Evolutionary conservation across 345 rosid species (phyloP), one percentile per base, ranked within the genome.

Genomic region (Geranium brycei): DNA sequence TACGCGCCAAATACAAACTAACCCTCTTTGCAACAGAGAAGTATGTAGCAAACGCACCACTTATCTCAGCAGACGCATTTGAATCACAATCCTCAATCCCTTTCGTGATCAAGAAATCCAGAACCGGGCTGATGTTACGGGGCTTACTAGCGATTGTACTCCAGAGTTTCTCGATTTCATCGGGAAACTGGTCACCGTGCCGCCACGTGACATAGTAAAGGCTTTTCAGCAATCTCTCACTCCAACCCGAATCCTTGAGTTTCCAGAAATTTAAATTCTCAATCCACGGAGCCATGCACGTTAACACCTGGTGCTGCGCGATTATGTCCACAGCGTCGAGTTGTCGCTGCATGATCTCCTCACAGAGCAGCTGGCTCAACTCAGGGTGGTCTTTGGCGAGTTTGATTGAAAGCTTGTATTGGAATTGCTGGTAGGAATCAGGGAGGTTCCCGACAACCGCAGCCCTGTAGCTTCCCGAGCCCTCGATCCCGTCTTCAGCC

Each of bases 251-350:
- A 71, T 93, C 99, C 84, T 88, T 93, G 67, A 90, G 95, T 81
- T 88, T 93, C 97, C 97, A 93, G 78, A 93, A 88, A 74, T 93
- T 87, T 62, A 93, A 95, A 64, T 93, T 93, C 78, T 93, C 99
- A 77, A 93, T 93, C 97, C 99, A 93, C 23, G 99, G 99, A 77
- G 99, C 99, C 99, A 93, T 88, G 76, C 99, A 93, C 7, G 99
- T 93, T 75, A 93, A 80, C 68, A 90, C 99, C 84, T 93, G 99
- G 80, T 93, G 99, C 76, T 93, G 99, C 38, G 97, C 96, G 75
- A 93, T 93, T 68, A 93, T 93, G 75, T 93, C 96, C 61, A 93
- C 99, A 64, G 99, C 99, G 73, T 93, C 99, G 64, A 93, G 90
- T 82, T 93, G 99, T 66, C 99, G 78, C 85, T 93, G 97, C 99